phyloP scores from a whole-genome alignment of 805 yeast genomes.

The Grigorovia yakushimaensis region DNA sequence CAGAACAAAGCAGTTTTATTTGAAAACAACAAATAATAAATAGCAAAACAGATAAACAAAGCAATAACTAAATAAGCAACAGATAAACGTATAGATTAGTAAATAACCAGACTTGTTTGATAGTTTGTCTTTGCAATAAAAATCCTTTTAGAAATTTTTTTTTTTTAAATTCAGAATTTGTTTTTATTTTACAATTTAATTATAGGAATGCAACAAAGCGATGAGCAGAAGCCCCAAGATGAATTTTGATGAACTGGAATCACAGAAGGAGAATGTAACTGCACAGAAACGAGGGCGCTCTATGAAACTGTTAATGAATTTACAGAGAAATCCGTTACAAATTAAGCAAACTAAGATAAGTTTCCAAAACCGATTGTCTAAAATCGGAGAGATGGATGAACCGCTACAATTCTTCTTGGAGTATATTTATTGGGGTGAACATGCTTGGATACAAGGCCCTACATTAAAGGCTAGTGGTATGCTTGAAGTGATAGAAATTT shows the following conservation, averaged over 20 bases:
- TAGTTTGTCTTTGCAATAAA: background rate
- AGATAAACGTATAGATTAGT: background rate
- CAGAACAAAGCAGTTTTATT: no score
- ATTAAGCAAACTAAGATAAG: background rate
- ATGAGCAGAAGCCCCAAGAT: background rate
- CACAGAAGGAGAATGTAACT: conserved; percentile 67
- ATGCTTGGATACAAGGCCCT: conserved; percentile 53
- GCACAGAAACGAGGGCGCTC: conserved; percentile 64
- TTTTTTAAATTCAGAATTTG: background rate
- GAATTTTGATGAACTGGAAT: conserved; percentile 40
- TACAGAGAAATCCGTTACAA: conserved; percentile 17
- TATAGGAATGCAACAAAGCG: background rate
- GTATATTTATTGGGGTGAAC: conserved; percentile 61
- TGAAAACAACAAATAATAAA: no score
- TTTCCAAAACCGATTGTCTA: conserved; percentile 25
- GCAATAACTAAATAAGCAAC: background rate
- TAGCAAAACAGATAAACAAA: background rate
- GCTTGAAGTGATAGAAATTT: conserved; percentile 53
- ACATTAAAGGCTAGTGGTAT: conserved; percentile 55
- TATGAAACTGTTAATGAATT: conserved; percentile 37
- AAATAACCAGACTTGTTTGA: no score
- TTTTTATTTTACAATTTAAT: background rate
- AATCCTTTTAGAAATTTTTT: no score
- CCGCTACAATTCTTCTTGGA: conserved; percentile 66
- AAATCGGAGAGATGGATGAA: conserved; percentile 59